Evolutionary conservation across 345 rosid genomes (phyloP).

Genomic region (Sonneratia alba): DNA sequence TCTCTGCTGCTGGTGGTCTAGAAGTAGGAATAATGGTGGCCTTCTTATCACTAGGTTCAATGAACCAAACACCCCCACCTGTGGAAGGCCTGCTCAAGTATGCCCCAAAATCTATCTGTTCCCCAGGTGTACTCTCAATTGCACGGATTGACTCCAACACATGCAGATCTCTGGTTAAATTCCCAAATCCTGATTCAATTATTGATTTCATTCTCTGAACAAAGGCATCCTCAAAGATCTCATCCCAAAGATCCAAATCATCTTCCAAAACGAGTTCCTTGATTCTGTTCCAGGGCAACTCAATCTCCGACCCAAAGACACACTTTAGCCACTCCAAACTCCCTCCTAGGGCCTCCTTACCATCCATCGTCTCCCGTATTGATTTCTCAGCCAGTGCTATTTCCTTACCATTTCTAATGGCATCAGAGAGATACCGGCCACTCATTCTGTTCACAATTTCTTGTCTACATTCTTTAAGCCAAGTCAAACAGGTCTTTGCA

Average conservation of each 20-base stretch:
- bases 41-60: slow-evolving; percentile 64
- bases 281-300: slow-evolving; percentile 92
- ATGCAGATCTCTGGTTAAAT: slow-evolving; percentile 45
- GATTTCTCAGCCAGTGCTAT: slow-evolving; percentile 74
- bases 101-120: slow-evolving; percentile 55
- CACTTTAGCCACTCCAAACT: slow-evolving; percentile 92
- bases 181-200: slow-evolving; percentile 54
- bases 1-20: slow-evolving; percentile 46
- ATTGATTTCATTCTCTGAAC: slow-evolving; percentile 76
- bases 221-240: slow-evolving; percentile 92
- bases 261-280: slow-evolving; percentile 82
- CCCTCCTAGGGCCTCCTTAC: slow-evolving; percentile 75
- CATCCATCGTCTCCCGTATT: slow-evolving; percentile 70
- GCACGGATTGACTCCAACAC: slow-evolving; percentile 41
- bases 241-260: slow-evolving; percentile 92
- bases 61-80: slow-evolving; percentile 96
- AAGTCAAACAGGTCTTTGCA: slow-evolving; percentile 52
- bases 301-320: slow-evolving; percentile 93
- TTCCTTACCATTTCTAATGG: slow-evolving; percentile 56
- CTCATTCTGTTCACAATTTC: slow-evolving; percentile 51
- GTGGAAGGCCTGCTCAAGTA: slow-evolving; percentile 75
- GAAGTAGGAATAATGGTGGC: slow-evolving; percentile 29
- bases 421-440: slow-evolving; percentile 58
- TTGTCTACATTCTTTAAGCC: slow-evolving; percentile 73
- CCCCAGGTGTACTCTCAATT: slow-evolving; percentile 36